Base-by-base conservation (phyloP, 345 rosid genomes). In the Syzygium oleosum region DNA sequence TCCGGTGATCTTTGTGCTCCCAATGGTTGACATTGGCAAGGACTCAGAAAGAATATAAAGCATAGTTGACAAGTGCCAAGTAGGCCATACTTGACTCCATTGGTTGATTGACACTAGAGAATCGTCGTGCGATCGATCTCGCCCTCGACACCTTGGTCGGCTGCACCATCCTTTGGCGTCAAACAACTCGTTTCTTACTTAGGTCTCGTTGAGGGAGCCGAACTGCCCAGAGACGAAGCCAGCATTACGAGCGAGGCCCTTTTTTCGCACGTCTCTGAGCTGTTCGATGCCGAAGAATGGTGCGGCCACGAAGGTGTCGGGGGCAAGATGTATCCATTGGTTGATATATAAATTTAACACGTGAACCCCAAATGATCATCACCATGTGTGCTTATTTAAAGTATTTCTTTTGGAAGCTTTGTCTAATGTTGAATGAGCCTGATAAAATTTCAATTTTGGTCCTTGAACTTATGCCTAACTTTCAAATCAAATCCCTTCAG, bases 361-460 rank as follows among this genome's bases (percentile, higher is more conserved):
- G 6, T 29, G 14, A 0, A 58, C 14, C 65, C 0, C 14, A 7
- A 58, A 58, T 25, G 0, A 21, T 29, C 65, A 58, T 14, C 65
- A 4, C 65, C 65, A 4, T 4, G 3, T 58, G 65, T 58, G 65
- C 3, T 58, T 58, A 11, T 51, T 51, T 51, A 10, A 51, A 9
- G 29, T 25, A 25, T 58, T 23, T 58, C 63, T 58, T 58, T 58
- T 58, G 65, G 65, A 12, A 7, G 29, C 29, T 52, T 29, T 14
- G 77, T 63, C 21, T 29, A 63, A 63, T 2, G 5, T 29, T 14
- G 9, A 29, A 29, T 19, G 0, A 63, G 38, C 38, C 10, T 0
- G 38, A 63, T 29, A 29, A 63, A 63, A 63, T 63, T 63, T 63
- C 38, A 29, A 63, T 63, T 0, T 4, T 29, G 9, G 31, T 63